Evolutionary conservation across 176 grass and related monocot species (phyloP).

Genomic region (Oryza glumipatula): DNA sequence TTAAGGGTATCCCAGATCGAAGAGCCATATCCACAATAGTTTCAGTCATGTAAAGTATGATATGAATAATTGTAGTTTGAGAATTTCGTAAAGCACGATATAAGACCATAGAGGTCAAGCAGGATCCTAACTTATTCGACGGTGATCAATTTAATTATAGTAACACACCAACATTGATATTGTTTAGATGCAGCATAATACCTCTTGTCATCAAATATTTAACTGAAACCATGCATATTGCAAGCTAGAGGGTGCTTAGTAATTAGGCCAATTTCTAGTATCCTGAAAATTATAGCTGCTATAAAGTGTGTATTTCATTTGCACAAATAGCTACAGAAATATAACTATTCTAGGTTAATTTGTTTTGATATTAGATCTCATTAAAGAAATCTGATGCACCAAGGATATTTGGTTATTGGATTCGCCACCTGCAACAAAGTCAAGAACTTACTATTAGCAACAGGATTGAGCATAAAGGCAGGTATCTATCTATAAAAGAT

Average conservation of each 20-base stretch:
- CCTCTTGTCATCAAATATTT: not conserved
- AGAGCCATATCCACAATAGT: not conserved
- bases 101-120: not conserved
- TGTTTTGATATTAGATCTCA: not conserved
- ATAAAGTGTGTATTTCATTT: slow-evolving; percentile 3
- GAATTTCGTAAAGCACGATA: not conserved
- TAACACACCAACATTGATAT: not conserved
- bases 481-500: not conserved
- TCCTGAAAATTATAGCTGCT: slow-evolving; percentile 8
- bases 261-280: slow-evolving; percentile 15
- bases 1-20: slow-evolving; percentile 51
- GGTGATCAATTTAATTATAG: not conserved
- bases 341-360: not conserved
- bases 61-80: not conserved
- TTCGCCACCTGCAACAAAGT: slow-evolving; percentile 80
- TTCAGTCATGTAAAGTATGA: not conserved
- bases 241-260: not conserved
- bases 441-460: slow-evolving; percentile 6
- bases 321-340: not conserved
- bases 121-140: not conserved
- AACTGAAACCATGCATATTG: not conserved
- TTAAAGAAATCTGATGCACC: not conserved
- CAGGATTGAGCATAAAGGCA: not conserved
- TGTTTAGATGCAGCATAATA: not conserved
- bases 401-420: slow-evolving; percentile 99